Base-by-base conservation (phyloP, 768 basidiomycete species). In the Russula lepida region DNA sequence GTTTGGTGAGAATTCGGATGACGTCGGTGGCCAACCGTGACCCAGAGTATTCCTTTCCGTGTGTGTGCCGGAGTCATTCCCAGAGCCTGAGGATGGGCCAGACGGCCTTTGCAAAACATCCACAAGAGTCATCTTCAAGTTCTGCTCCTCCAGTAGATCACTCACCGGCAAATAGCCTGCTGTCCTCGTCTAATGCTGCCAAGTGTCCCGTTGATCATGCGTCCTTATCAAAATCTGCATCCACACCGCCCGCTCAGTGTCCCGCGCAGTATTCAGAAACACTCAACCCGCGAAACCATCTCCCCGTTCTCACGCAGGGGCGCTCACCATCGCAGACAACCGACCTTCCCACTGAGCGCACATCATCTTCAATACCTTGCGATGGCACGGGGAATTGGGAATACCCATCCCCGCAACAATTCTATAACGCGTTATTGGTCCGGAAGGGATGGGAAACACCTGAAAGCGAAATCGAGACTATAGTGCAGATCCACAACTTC, bases 401-500 rank as follows among this genome's bases (percentile, higher is more conserved):
- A 71, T 98, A 98, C 73, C 95, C 95, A 3, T 92, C 89, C 2
- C 92, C 95, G 12, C 95, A 98, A 73, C 95, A 98, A 72, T 98
- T 98, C 71, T 95, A 98, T 73, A 98, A 98, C 73, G 95, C 95
- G 0, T 79, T n/a, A n/a, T n/a, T 99, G 15, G 92, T 92, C 11
- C 77, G 93, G 64, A 99, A 99, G 71, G 97, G 97, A 2, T 93
- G 90, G 89, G 94, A 95, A 73, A 95, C 97, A 2, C 93, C 94
- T 0, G 94, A 95, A 73, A 92, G 98, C 68, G 88, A 93, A 73
- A 82, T 98, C 48, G 95, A 94, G 71, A 92, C 86, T 27, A 97
- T 99, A 91, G 97, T 99, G 47, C 86, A 93, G 63, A 98, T 98
- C 39, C 97, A 99, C 71, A 99, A 99, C 72, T 98, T 95, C 67